Evolutionary conservation across 1,139 yeast species (phyloP), one percentile per base, ranked within the genome.

Genomic region (Protomyces inouyei): DNA sequence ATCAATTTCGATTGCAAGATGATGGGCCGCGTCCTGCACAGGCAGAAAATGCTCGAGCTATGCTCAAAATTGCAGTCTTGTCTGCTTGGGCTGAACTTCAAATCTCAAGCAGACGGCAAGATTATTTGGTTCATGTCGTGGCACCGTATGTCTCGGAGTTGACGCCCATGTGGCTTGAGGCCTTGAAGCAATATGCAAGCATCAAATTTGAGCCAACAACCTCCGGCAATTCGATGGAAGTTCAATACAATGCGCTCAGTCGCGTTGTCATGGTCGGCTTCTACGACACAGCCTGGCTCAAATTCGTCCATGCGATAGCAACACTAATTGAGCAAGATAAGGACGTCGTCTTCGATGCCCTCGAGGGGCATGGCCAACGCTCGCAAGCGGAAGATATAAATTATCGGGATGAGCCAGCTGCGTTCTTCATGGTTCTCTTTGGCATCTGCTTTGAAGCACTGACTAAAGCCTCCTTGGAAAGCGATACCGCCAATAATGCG

Each of bases 21-120:
- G 65, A 74, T 65, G 60, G 73, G 54, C 71, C 71, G 61, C 64
- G 67, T 68, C 78, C 84, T 1, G 72, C 14, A 75, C 80, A 43
- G 87, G 75, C 77, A 23, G 66, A 67, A 23, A 77, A 76, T 67
- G 77, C 79, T 0, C 83, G 84, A 68, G 83, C 83, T 60, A 83
- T 86, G 67, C 80, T 90, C 57, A 85, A 85, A 68, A 76, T 90
- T 23, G 83, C 95, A 0, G 83, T 90, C 51, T 78, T 93, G 67
- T 86, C 90, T 68, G 85, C 96, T 45, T 93, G 98, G 98, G 97
- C 98, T 0, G 82, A 85, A 60, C 76, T 93, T 60, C 84, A 84
- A 65, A 82, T 88, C 40, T 78, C 83, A 36, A 70, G 77, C 40
- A 67, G 66, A 23, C 75, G 73, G 5, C 69, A 73, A 67, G 76